Conservation (phyloP, 2,329 filamentous ascomycete species). For the Apiospora phragmitis region DNA sequence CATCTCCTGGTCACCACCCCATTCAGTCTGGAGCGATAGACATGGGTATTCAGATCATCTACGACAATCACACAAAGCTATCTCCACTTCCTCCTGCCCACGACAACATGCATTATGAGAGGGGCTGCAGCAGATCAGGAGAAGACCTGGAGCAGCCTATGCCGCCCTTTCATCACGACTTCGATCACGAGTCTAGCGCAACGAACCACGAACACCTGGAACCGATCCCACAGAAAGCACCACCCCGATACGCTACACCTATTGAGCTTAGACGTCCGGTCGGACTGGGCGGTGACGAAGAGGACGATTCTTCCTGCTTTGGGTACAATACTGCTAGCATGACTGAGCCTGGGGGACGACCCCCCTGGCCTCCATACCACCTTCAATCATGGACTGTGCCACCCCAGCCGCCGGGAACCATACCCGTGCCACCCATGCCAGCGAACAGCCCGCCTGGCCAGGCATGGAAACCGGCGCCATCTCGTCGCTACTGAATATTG, state of each 20-base stretch:
- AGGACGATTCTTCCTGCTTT: not conserved
- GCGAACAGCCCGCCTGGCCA: not conserved
- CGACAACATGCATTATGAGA: not conserved
- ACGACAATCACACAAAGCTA: not conserved
- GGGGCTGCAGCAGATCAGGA: not conserved
- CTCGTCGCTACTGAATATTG: not conserved
- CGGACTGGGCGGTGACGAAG: not conserved
- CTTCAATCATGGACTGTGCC: not conserved
- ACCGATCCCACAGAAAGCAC: not conserved
- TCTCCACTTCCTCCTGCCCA: not conserved
- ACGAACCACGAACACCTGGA: not conserved
- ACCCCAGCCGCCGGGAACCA: not conserved
- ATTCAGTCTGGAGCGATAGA: not conserved
- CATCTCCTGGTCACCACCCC: not conserved
- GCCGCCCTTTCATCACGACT: not conserved
- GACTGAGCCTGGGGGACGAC: not conserved
- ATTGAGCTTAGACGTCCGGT: not conserved
- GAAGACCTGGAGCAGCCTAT: not conserved
- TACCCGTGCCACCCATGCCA: not conserved
- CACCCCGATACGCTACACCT: not conserved
- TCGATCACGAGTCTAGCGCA: not conserved
- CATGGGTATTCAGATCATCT: not conserved
- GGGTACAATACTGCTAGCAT: not conserved
- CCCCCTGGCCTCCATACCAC: not conserved
- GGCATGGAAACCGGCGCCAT: not conserved